A percentile compares a stretch with the other conserved stretches of the same genome.
These are phyloP conservation scores for Linum trigynum DNA, from an alignment of 345 rosid genomes.

Conservation along the genomic window DNA sequence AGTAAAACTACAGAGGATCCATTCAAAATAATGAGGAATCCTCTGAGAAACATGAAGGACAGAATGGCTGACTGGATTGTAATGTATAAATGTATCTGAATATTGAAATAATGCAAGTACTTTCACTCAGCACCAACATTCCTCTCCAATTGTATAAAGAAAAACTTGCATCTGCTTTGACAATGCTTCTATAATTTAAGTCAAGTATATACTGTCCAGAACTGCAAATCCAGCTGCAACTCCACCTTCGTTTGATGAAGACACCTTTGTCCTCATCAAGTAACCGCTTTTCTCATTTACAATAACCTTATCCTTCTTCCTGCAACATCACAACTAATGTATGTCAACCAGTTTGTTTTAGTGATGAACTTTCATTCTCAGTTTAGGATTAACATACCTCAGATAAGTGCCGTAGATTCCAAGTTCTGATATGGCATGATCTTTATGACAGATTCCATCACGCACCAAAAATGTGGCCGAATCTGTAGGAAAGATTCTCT, in stretches of 20 bases:
- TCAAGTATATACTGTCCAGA: constrained; percentile 80
- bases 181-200: constrained; percentile 18
- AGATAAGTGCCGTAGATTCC: constrained; percentile 77
- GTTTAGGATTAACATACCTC: constrained; percentile 36
- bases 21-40: no score
- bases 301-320: constrained; percentile 77
- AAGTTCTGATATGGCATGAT: constrained; percentile 79
- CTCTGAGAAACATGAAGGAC: no score
- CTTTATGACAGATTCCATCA: constrained; percentile 61
- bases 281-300: constrained; percentile 74
- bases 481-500: constrained; percentile 75
- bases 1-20: no score
- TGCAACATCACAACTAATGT: constrained; percentile 20
- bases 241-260: constrained; percentile 95
- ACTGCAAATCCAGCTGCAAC: constrained; percentile 93
- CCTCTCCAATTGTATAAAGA: not conserved
- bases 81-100: no score
- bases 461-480: constrained; percentile 59
- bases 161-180: not conserved
- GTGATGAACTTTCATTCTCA: not conserved
- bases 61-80: no score
- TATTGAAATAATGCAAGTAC: no score
- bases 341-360: not conserved
- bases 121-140: no score
- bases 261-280: constrained; percentile 74